Base-by-base conservation (phyloP, 2,329 filamentous ascomycete species). In the Anisogramma anomala region DNA sequence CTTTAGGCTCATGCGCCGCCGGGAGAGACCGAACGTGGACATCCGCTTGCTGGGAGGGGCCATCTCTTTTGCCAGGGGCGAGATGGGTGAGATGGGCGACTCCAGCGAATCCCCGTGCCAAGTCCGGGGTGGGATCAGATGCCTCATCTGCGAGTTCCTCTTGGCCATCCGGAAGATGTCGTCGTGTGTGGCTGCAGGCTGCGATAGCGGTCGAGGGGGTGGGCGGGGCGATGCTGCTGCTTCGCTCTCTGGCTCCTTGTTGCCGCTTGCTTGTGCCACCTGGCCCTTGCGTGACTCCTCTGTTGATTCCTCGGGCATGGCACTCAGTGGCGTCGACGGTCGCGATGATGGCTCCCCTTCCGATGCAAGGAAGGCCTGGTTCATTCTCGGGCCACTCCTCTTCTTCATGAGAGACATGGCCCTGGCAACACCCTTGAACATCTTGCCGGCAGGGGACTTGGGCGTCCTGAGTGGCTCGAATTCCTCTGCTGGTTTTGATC, bases 401-500 rank as follows among this genome's bases (percentile, higher is more conserved):
- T 73, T 74, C 52, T 67, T 65, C 36, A 68, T 67, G 22, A 77
- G 59, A 50, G 65, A 74, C 32, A 77, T 57, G 3, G 71, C 72
- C 50, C 69, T 66, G 10, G 61, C 58, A 11, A 67, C 56, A 22
- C 62, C 60, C 52, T 67, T 71, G 47, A 76, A 64, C 41, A 75
- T 60, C 23, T 59, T 58, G 1, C 66, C 65, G 1, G 66, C 65
- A 1, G 67, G 64, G 10, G 67, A 66, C 55, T 56, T 66, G 17
- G 67, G 64, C 3, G 62, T 55, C 47, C 62, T 61, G 5, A 56
- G 53, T 7, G 51, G 54, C 36, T 53, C 54, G 7, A 52, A 39
- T 17, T 52, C 51, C 23, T 63, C 48, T 6, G 50, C 52, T 6
- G 32, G 9, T 17, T 13, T 27, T 9, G 57, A n/a, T n/a, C n/a